Evolutionary conservation across 345 rosid genomes (phyloP).

Genomic region (Eucalyptus sp.): DNA sequence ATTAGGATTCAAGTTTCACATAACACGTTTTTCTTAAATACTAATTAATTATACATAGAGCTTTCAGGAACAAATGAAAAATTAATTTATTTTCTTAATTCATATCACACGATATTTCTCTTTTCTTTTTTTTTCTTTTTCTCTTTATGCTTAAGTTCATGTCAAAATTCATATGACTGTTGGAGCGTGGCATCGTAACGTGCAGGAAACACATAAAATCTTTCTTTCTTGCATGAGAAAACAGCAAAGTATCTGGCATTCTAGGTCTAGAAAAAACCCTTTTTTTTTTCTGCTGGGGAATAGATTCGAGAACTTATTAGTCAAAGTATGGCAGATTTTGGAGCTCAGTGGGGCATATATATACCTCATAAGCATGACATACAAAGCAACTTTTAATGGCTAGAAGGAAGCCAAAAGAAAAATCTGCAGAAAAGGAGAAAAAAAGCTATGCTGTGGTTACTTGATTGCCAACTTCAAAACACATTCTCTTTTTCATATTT

Average conservation of each 20-base stretch:
- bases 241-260: not conserved
- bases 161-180: not conserved
- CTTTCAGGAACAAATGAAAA: rapidly evolving
- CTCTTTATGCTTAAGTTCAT: not conserved
- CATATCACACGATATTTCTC: not conserved
- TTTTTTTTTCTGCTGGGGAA: not conserved
- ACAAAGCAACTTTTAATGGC: not conserved
- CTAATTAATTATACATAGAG: not conserved
- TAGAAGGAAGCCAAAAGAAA: not conserved
- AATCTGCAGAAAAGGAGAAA: not conserved
- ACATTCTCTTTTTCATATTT: not conserved
- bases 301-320: not conserved
- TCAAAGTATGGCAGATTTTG: not conserved
- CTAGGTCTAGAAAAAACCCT: not conserved
- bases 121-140: rapidly evolving
- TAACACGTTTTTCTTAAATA: not conserved
- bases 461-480: not conserved
- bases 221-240: not conserved
- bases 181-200: not conserved
- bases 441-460: not conserved
- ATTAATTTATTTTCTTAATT: not conserved
- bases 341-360: not conserved
- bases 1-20: not conserved
- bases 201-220: no score
- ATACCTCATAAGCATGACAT: not conserved